phyloP scores from a whole-genome alignment of 805 yeast genomes.

The Tetrapisispora arboricola region DNA sequence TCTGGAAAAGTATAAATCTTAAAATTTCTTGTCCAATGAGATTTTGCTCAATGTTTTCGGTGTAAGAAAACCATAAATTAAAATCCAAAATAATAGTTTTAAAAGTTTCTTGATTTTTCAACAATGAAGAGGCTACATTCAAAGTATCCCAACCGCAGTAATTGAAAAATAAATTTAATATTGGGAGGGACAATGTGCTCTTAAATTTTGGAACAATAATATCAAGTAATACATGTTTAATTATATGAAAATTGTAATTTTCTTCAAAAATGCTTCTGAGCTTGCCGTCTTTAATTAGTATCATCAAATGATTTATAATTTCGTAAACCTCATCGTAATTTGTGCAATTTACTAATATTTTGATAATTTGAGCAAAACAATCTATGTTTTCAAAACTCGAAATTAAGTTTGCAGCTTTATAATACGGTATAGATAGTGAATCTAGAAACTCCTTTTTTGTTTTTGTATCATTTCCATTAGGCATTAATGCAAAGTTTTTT shows the following conservation, averaged over 20 bases:
- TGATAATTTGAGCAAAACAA: slow-evolving; percentile 10
- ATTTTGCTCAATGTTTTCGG: slow-evolving; percentile 3
- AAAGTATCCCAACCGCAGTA: slow-evolving; percentile 47
- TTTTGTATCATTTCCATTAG: not conserved
- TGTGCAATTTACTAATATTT: slow-evolving; percentile 6
- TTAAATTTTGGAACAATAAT: slow-evolving; percentile 10
- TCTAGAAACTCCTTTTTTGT: not conserved
- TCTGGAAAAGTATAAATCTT: slow-evolving; percentile 46
- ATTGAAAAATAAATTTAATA: slow-evolving; percentile 39
- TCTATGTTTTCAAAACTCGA: slow-evolving; percentile 14
- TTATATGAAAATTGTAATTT: slow-evolving; percentile 14
- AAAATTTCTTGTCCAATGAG: slow-evolving; percentile 32
- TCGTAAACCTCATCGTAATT: slow-evolving; percentile 10
- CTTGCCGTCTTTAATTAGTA: slow-evolving; percentile 9
- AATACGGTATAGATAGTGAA: slow-evolving; percentile 10
- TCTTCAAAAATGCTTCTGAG: slow-evolving; percentile 13
- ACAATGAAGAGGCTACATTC: slow-evolving; percentile 45
- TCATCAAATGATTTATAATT: slow-evolving; percentile 13
- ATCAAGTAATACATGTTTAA: slow-evolving; percentile 12
- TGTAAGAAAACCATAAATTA: slow-evolving; percentile 37
- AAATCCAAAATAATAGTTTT: slow-evolving; percentile 50
- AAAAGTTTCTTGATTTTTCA: slow-evolving; percentile 49
- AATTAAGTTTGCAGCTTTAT: slow-evolving; percentile 9
- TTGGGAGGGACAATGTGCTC: slow-evolving; percentile 29
- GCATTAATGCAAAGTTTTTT: not conserved